Evolutionary conservation across 176 grass and related monocot genomes (phyloP), one percentile per base, ranked within the genome.

Genomic region (Oryza nivara): DNA sequence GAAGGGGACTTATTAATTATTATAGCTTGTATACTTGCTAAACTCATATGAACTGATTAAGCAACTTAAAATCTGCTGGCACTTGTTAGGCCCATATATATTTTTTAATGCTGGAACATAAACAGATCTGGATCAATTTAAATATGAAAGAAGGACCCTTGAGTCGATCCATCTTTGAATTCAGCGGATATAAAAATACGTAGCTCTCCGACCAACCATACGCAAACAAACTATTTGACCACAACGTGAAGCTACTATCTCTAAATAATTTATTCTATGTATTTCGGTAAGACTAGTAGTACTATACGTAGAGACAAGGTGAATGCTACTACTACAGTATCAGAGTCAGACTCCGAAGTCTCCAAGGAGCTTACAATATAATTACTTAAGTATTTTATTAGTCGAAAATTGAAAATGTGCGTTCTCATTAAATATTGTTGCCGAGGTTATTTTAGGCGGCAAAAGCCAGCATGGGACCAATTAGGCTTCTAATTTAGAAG

Each of bases 141-240:
- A 78, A 78, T 72, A 68, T 44, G 67, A 67, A 83, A 44, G n/a
- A 3, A 43, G 26, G 65, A 43, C 12, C 12, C 13, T 9, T 35
- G 41, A 56, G 67, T 73, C 65, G 80, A 40, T 32, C 44, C 12
- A 60, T 43, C 5, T 65, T 77, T 82, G 80, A 83, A 83, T 51
- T 77, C 68, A 41, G 40, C 40, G 7, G 64, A 82, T 22, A 19
- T 0, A 34, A 64, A 65, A 83, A 83, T 66, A 19, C 22, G 16
- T 67, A 34, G 74, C 67, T 65, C 54, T 40, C 34, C 34, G 20
- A 68, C 81, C 25, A 74, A 67, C 19, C 61, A 15, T 68, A 79
- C 25, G 61, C 44, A 80, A 60, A 36, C 17, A 84, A 36, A 35
- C 34, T 80, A n/a, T 79, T 74, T 88, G 69, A 80, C 75, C 35